A percentile compares a stretch with the other conserved stretches of the same genome.
Evolutionary conservation across 495 filamentous ascomycete genomes (phyloP).

Genomic region (Articulospora tetracladia): DNA sequence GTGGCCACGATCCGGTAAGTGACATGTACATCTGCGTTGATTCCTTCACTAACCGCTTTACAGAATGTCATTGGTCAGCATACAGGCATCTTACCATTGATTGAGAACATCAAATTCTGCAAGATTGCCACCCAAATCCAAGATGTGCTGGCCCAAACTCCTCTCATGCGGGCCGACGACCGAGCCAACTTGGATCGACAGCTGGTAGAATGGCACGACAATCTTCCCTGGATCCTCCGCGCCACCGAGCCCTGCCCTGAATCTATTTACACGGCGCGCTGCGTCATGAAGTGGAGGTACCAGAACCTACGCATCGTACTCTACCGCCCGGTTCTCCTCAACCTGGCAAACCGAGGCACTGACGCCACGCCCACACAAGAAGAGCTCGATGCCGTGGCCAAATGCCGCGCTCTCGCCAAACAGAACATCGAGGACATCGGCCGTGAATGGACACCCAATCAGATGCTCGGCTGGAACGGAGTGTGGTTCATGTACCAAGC

Average conservation of each 20-base stretch:
- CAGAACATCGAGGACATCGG: constrained; percentile 69
- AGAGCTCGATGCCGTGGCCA: constrained; percentile 65
- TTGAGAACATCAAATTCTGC: constrained; percentile 77
- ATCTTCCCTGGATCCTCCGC: constrained; percentile 66
- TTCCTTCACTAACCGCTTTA: not conserved
- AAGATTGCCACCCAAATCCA: constrained; percentile 76
- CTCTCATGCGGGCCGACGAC: constrained; percentile 61
- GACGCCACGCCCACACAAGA: constrained; percentile 59
- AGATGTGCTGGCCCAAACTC: constrained; percentile 66
- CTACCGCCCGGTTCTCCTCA: constrained; percentile 71
- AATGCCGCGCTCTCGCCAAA: constrained; percentile 65
- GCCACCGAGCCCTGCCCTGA: constrained; percentile 67
- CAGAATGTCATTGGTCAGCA: constrained; percentile 48
- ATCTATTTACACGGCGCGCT: constrained; percentile 62
- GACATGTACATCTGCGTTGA: not conserved
- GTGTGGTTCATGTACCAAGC: constrained; percentile 84
- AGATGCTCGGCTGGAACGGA: constrained; percentile 77
- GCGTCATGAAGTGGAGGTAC: constrained; percentile 81
- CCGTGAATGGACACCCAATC: constrained; percentile 62
- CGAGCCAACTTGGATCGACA: constrained; percentile 61
- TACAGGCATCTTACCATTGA: constrained; percentile 63
- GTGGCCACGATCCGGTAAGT: constrained; percentile 19
- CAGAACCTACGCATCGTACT: constrained; percentile 75
- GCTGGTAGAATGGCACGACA: constrained; percentile 67
- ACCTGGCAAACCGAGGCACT: constrained; percentile 55